Percentiles rank a stretch among this genome's conserved stretches.
phyloP scores from a whole-genome alignment of 352 stramenopile species.

The Phytophthora tubulina region DNA sequence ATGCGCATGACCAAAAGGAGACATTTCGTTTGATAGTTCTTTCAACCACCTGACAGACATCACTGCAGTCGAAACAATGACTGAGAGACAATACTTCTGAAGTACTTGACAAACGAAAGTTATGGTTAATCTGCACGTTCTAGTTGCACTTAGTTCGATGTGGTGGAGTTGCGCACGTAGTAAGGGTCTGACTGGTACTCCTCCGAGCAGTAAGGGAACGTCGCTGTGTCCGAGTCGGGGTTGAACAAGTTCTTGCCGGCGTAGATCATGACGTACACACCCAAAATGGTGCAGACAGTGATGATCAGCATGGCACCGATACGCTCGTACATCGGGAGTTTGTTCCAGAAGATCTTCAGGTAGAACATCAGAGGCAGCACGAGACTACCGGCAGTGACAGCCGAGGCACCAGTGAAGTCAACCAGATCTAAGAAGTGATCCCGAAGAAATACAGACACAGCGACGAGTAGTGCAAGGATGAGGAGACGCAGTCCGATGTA shows the following conservation, averaged over 20 bases:
- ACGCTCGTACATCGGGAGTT: conserved; percentile 55
- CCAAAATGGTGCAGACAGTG: conserved; percentile 40
- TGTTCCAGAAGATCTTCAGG: conserved; percentile 54
- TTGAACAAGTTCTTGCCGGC: conserved; percentile 52
- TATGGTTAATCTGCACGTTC: neutral
- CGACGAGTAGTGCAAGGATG: conserved; percentile 48
- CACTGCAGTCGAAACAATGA: neutral
- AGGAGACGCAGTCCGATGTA: conserved; percentile 44
- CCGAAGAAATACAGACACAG: conserved; percentile 48
- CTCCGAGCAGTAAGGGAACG: conserved; percentile 67
- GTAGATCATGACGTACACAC: conserved; percentile 57
- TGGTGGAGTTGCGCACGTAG: conserved; percentile 47
- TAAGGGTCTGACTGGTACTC: conserved; percentile 58
- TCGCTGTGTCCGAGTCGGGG: conserved; percentile 31
- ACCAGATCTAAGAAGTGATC: conserved; percentile 59
- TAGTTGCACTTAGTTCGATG: conserved; percentile 13
- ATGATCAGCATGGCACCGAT: conserved; percentile 44
- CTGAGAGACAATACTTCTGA: neutral
- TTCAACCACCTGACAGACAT: too few species aligned
- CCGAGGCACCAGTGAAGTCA: conserved; percentile 59
- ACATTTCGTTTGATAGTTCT: neutral
- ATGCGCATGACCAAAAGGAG: conserved; percentile 23
- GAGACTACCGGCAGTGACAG: conserved; percentile 48
- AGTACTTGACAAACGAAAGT: neutral
- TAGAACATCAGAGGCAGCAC: conserved; percentile 61